These are phyloP conservation scores for Hypseocharis bilobata DNA, from an alignment of 441 rosid species.

Conservation along the genomic window DNA sequence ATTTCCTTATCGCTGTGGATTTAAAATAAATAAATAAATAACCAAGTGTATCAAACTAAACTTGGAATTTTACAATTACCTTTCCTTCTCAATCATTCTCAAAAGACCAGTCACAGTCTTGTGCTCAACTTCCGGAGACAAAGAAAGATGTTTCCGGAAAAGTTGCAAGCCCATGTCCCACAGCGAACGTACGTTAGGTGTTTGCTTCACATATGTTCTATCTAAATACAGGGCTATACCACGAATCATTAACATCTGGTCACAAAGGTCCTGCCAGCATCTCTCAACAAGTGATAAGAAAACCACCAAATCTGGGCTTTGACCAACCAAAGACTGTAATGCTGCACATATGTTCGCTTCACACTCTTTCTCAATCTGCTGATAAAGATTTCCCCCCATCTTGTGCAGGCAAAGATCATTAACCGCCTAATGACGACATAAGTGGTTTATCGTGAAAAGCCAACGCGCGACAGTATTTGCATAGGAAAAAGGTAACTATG, in stretches of 20 bases:
- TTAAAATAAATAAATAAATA: no score
- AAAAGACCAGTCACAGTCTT: conserved; percentile 91
- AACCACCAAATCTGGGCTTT: conserved; percentile 85
- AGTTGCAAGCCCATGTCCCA: conserved; percentile 99
- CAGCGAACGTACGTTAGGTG: conserved; percentile 64
- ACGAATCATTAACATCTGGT: conserved; percentile 95
- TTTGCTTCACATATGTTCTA: conserved; percentile 84
- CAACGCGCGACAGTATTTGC: conserved; percentile 11
- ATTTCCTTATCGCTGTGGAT: not conserved
- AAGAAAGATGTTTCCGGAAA: conserved; percentile 73
- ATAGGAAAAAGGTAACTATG: not conserved
- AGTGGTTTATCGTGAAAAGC: conserved; percentile 10
- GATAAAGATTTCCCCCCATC: conserved; percentile 86
- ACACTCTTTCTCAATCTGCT: conserved; percentile 78
- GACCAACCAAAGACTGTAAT: conserved; percentile 72
- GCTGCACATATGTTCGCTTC: conserved; percentile 72
- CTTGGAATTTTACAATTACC: conserved; percentile 35
- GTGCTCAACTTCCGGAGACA: conserved; percentile 85
- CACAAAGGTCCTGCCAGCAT: conserved; percentile 94
- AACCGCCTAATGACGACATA: conserved; percentile 55
- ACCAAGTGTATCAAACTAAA: not conserved
- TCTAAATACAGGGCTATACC: conserved; percentile 85
- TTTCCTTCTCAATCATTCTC: conserved; percentile 88
- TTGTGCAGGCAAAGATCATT: conserved; percentile 83
- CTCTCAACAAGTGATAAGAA: conserved; percentile 84